Percentiles rank a stretch among this genome's conserved stretches.
phyloP scores from a whole-genome alignment of 2,329 filamentous ascomycete species.

The Talaromyces sp. region DNA sequence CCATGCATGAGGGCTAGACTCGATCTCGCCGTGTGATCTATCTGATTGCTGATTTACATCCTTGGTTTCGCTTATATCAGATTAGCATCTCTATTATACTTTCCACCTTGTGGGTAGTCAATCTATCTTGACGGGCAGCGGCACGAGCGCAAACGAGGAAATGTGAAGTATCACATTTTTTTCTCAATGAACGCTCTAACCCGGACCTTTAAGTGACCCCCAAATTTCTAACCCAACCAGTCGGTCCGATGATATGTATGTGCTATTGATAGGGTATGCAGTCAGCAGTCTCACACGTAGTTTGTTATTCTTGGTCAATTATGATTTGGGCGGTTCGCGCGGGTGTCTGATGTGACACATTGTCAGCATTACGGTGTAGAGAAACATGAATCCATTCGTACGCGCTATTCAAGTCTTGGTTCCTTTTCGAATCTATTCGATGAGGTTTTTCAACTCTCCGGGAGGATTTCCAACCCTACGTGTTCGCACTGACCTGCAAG shows the following conservation, averaged over 20 bases:
- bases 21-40: not conserved
- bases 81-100: not conserved
- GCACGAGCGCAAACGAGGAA: conserved; percentile 3
- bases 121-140: not conserved
- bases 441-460: not conserved
- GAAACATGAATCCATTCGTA: not conserved
- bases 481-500: not conserved
- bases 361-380: not conserved
- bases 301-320: not conserved
- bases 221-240: conserved; percentile 1
- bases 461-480: not conserved
- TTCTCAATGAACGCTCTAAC: not conserved
- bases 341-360: not conserved
- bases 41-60: not conserved
- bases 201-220: not conserved
- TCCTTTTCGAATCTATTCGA: not conserved
- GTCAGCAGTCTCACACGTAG: not conserved
- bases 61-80: not conserved
- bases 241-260: not conserved
- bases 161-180: conserved; percentile 4
- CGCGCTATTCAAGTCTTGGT: not conserved
- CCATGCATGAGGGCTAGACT: conserved; percentile 1
- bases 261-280: not conserved
- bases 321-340: conserved; percentile 8
- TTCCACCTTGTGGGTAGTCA: not conserved